A percentile compares a stretch with the other conserved stretches of the same genome.
Conservation (phyloP, 768 basidiomycete genomes). For the Jaapia argillacea region DNA sequence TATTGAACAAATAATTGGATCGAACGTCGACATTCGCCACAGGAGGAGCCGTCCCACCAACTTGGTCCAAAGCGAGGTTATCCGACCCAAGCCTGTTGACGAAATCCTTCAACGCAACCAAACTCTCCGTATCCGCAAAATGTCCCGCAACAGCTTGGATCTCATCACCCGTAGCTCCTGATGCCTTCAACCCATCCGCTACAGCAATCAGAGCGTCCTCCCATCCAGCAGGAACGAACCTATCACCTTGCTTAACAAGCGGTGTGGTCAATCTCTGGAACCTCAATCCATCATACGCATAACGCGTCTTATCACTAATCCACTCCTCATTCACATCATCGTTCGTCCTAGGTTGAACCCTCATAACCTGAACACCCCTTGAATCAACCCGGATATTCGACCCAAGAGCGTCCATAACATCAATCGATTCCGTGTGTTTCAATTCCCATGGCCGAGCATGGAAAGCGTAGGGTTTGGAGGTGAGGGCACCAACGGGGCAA, state of each 20-base stretch:
- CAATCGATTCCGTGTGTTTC: slow-evolving; percentile 94
- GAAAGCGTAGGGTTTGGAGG: slow-evolving; percentile 98
- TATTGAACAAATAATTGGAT: slow-evolving; percentile 95
- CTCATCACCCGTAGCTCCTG: slow-evolving; percentile 83
- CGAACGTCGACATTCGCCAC: slow-evolving; percentile 82
- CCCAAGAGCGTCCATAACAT: slow-evolving; percentile 91
- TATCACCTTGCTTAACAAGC: slow-evolving; percentile 82
- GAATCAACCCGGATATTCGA: slow-evolving; percentile 97
- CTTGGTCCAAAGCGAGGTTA: slow-evolving; percentile 77
- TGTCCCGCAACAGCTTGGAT: slow-evolving; percentile 93
- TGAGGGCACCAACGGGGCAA: slow-evolving; percentile 96
- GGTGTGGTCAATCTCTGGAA: slow-evolving; percentile 95
- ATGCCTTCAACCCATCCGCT: slow-evolving; percentile 63
- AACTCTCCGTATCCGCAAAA: slow-evolving; percentile 87
- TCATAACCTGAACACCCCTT: slow-evolving; percentile 93
- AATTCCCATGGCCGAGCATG: slow-evolving; percentile 97
- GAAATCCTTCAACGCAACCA: slow-evolving; percentile 90
- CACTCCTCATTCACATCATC: slow-evolving; percentile 99
- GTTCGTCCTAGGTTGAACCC: slow-evolving; percentile 91
- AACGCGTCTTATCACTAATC: slow-evolving; percentile 98
- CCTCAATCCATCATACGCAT: slow-evolving; percentile 89
- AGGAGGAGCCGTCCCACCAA: slow-evolving; percentile 56
- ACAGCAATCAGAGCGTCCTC: slow-evolving; percentile 77
- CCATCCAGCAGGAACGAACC: slow-evolving; percentile 88
- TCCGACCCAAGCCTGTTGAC: slow-evolving; percentile 91